Percentiles rank a stretch among this genome's conserved stretches.
These are phyloP conservation scores for Cladosporium phlei DNA, from an alignment of 2,329 filamentous ascomycete genomes.

Conservation along the genomic window DNA sequence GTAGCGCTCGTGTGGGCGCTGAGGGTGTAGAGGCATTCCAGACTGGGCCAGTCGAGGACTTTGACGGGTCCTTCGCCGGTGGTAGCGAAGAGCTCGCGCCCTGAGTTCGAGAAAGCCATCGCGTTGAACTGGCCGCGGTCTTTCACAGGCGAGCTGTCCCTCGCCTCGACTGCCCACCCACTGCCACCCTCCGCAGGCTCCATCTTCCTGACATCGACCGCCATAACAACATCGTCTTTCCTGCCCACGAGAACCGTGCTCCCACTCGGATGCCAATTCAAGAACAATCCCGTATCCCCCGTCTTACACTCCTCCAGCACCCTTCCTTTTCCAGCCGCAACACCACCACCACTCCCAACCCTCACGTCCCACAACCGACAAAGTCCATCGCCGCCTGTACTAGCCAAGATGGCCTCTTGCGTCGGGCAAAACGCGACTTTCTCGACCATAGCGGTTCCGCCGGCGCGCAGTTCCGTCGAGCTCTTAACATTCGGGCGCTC, in stretches of 20 bases:
- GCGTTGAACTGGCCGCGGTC: conserved; percentile 58
- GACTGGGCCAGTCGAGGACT: conserved; percentile 64
- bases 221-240: conserved; percentile 50
- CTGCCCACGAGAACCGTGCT: conserved; percentile 66
- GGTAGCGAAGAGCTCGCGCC: conserved; percentile 64
- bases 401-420: conserved; percentile 72
- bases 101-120: conserved; percentile 68
- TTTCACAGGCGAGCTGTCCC: conserved; percentile 23
- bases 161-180: conserved; percentile 17
- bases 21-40: conserved; percentile 52
- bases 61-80: conserved; percentile 67
- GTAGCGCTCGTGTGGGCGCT: conserved; percentile 71
- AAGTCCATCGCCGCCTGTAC: conserved; percentile 67
- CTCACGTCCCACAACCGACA: conserved; percentile 78
- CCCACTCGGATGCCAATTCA: conserved; percentile 71
- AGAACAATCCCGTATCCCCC: conserved; percentile 30
- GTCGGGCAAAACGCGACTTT: conserved; percentile 73
- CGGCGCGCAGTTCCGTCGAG: conserved; percentile 64
- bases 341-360: conserved; percentile 44
- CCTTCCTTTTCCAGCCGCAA: conserved; percentile 23
- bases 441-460: conserved; percentile 50
- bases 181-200: neutral
- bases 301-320: conserved; percentile 57
- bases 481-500: conserved; percentile 69
- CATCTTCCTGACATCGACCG: conserved; percentile 29